Percentiles rank a stretch among this genome's conserved stretches.
Conservation (phyloP, 1,139 yeast species). For the Candida sp. region DNA sequence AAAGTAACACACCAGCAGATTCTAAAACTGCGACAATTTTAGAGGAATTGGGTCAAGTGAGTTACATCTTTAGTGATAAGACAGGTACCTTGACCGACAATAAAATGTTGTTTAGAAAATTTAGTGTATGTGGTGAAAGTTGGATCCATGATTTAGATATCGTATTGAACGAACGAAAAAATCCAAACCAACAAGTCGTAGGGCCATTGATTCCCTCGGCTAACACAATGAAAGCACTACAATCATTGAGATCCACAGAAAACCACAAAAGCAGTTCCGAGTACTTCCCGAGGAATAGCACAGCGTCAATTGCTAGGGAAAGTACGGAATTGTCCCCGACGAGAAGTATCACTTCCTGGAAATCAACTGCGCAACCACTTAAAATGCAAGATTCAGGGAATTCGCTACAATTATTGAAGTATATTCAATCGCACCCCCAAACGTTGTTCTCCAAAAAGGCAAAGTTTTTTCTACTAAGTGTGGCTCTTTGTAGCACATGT, state of each 20-base stretch:
- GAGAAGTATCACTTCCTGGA: slow-evolving; percentile 26
- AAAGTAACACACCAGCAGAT: slow-evolving; percentile 86
- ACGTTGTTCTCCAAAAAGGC: slow-evolving; percentile 70
- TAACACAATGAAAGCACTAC: neutral
- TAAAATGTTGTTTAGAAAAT: slow-evolving; percentile 79
- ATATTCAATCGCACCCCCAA: slow-evolving; percentile 70
- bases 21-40: slow-evolving; percentile 94
- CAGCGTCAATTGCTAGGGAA: slow-evolving; percentile 29
- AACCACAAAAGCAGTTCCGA: slow-evolving; percentile 2
- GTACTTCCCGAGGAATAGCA: slow-evolving; percentile 19
- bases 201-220: slow-evolving; percentile 5
- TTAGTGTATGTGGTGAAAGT: slow-evolving; percentile 81
- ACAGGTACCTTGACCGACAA: slow-evolving; percentile 97
- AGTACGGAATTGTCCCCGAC: slow-evolving; percentile 24
- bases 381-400: slow-evolving; percentile 23
- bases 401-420: slow-evolving; percentile 58
- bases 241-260: neutral
- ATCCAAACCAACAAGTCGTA: slow-evolving; percentile 9
- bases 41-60: slow-evolving; percentile 96
- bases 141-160: slow-evolving; percentile 82
- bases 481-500: slow-evolving; percentile 90
- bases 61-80: slow-evolving; percentile 92
- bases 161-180: slow-evolving; percentile 22
- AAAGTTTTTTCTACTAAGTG: slow-evolving; percentile 70
- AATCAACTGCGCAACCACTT: slow-evolving; percentile 36